Conservation (phyloP, 176 grass and related monocot genomes). For the Pontederia crassipes region DNA sequence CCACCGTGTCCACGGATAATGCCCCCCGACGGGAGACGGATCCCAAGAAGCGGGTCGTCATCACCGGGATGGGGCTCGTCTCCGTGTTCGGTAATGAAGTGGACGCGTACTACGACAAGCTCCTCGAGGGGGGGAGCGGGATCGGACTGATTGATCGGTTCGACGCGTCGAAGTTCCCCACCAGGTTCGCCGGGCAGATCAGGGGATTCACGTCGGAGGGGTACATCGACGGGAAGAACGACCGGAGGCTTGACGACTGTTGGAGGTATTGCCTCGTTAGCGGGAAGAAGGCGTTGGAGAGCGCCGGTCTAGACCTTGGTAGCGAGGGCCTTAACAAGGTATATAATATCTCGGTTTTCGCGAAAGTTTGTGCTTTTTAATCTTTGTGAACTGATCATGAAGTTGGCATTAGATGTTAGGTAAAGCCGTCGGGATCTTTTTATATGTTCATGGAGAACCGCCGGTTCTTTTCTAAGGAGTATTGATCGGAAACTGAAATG, state of each 20-base stretch:
- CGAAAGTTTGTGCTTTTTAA: no score
- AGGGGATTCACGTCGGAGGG: constrained; percentile 27
- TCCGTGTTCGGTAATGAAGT: constrained; percentile 46
- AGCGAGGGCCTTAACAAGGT: constrained; percentile 29
- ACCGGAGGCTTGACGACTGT: constrained; percentile 35
- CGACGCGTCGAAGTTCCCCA: constrained; percentile 16
- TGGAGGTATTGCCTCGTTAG: constrained; percentile 36
- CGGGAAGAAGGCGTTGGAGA: constrained; percentile 43
- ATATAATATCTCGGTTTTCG: neutral
- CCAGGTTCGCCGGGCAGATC: constrained; percentile 37
- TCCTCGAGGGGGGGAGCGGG: constrained; percentile 28
- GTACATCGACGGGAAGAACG: constrained; percentile 28
- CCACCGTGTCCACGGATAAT: neutral
- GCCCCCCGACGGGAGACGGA: constrained; percentile 29
- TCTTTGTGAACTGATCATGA: no score
- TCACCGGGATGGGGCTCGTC: constrained; percentile 42
- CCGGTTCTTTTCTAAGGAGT: no score
- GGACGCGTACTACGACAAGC: constrained; percentile 27
- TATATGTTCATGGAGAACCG: no score
- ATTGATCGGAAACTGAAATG: no score
- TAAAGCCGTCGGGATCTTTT: no score
- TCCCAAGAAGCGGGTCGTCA: constrained; percentile 40
- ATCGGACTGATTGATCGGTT: constrained; percentile 29
- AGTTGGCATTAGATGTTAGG: no score
- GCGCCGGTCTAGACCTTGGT: constrained; percentile 25